Evolutionary conservation across 805 yeast genomes (phyloP).

Genomic region (Saccharomycopsis schoenii): DNA sequence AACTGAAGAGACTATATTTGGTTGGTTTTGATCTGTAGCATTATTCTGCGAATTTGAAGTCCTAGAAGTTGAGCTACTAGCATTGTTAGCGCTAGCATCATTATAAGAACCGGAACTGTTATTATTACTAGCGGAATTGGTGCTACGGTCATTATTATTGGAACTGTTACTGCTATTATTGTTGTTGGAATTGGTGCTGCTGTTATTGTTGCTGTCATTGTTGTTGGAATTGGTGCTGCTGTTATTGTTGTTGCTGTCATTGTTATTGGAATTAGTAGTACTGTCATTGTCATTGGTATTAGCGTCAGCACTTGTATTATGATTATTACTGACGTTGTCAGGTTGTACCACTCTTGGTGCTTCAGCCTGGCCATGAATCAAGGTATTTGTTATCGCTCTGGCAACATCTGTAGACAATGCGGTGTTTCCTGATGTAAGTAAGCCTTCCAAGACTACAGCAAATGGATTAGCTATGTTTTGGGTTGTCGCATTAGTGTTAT

Average conservation of each 20-base stretch:
- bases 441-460: not conserved
- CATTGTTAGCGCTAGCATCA: too few relatives aligned
- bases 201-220: too few relatives aligned
- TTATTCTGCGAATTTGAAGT: not conserved
- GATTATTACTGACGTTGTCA: not conserved
- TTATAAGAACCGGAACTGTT: not conserved
- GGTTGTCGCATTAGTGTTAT: not conserved
- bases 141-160: not conserved
- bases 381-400: not conserved
- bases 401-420: not conserved
- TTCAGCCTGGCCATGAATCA: not conserved
- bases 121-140: not conserved
- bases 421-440: not conserved
- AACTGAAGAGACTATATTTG: not conserved
- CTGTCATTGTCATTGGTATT: constrained; percentile 1
- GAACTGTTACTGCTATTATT: not conserved
- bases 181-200: too few relatives aligned
- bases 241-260: too few relatives aligned
- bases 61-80: not conserved
- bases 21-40: not conserved
- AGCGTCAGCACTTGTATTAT: not conserved
- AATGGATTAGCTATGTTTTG: not conserved
- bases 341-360: not conserved
- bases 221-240: too few relatives aligned
- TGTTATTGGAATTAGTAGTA: too few relatives aligned